Percentiles rank a stretch among this genome's conserved stretches.
phyloP scores from a whole-genome alignment of 208 protist genomes.

The Histomonas meleagridis region DNA sequence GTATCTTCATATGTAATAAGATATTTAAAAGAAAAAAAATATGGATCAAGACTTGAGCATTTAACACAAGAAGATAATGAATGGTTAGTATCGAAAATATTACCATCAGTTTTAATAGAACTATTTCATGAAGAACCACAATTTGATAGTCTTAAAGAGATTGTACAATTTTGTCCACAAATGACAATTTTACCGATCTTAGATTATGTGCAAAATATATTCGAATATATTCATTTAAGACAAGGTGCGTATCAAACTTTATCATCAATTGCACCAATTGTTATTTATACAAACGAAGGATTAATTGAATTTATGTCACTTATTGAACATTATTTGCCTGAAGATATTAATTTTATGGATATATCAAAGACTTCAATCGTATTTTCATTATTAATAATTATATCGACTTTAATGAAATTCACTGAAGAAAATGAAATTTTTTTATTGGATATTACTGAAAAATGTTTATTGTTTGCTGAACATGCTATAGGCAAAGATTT shows the following conservation, averaged over 20 bases:
- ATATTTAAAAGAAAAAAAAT: neutral
- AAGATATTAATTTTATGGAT: conserved; percentile 27
- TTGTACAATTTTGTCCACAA: neutral
- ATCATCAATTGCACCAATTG: neutral
- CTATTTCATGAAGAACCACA: conserved; percentile 10
- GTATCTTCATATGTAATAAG: neutral
- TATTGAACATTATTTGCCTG: neutral
- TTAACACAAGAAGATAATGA: neutral
- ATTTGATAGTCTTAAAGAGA: neutral
- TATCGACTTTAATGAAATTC: neutral
- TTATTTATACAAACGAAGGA: neutral
- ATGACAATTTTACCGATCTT: neutral
- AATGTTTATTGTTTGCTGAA: neutral
- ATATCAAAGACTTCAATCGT: neutral
- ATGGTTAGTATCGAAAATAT: neutral
- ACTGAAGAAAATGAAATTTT: neutral
- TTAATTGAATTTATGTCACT: neutral
- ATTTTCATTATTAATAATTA: neutral
- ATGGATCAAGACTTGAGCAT: neutral
- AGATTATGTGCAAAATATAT: neutral
- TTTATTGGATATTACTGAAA: neutral
- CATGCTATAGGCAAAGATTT: conserved; percentile 18
- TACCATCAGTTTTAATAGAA: neutral
- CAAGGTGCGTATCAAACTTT: neutral
- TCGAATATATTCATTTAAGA: neutral